These are phyloP conservation scores for Penicillium ochrochloron DNA, from an alignment of 495 filamentous ascomycete species.

Conservation along the genomic window DNA sequence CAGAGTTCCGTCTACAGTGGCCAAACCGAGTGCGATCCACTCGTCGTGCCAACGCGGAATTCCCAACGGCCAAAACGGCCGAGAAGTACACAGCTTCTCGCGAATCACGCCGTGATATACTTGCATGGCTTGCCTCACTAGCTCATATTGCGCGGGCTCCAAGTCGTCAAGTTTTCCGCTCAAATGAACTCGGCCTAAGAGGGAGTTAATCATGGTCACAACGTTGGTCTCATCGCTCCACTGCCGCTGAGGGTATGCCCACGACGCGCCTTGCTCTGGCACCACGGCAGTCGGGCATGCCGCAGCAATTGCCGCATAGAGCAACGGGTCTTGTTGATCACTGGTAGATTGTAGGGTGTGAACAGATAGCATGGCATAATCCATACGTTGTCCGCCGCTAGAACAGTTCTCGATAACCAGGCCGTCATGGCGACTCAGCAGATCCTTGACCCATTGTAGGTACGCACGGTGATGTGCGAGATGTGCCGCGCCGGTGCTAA, in stretches of 20 bases:
- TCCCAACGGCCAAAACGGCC: not conserved
- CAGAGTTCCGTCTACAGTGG: not conserved
- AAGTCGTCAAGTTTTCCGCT: conserved; percentile 28
- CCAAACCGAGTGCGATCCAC: conserved; percentile 1
- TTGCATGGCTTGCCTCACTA: conserved; percentile 1
- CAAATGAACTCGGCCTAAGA: conserved; percentile 32
- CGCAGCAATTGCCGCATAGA: conserved; percentile 31
- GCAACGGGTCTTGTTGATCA: conserved; percentile 16
- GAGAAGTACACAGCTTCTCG: not conserved
- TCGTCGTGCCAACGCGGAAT: not conserved
- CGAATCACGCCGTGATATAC: not conserved
- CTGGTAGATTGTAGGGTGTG: conserved; percentile 1
- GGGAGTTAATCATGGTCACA: conserved; percentile 28
- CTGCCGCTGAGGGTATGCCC: conserved; percentile 31
- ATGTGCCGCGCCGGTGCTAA: not conserved
- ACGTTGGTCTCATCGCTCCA: conserved; percentile 19
- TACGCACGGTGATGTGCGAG: not conserved
- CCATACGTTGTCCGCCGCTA: not conserved
- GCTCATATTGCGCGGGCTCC: not conserved
- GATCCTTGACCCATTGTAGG: not conserved
- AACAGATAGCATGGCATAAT: conserved; percentile 1
- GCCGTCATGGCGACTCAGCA: not conserved
- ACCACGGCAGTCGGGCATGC: conserved; percentile 29
- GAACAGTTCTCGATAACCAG: not conserved
- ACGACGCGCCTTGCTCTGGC: conserved; percentile 31